phyloP scores from a whole-genome alignment of 306 rosid species.

The Casuarina glauca region DNA sequence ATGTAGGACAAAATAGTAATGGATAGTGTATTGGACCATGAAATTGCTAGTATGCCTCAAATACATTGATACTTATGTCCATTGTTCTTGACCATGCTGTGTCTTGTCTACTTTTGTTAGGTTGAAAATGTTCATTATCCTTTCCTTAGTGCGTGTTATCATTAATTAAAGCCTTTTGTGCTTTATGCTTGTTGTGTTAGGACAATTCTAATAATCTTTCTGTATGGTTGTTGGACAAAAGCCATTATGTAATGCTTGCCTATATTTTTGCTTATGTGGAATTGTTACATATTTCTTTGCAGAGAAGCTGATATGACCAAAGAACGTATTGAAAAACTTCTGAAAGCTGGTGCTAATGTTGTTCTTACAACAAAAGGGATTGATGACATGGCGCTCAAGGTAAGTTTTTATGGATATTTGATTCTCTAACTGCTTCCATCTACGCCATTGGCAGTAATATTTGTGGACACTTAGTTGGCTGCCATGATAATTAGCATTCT shows the following conservation, averaged over 20 bases:
- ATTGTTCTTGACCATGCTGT: not conserved
- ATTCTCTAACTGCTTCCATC: conserved; percentile 16
- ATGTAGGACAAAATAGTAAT: not conserved
- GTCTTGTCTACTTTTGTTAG: not conserved
- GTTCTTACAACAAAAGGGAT: conserved; percentile 94
- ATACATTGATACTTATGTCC: not conserved
- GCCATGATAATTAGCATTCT: not conserved
- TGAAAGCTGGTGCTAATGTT: conserved; percentile 97
- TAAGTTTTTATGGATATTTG: conserved; percentile 23
- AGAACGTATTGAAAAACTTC: conserved; percentile 86
- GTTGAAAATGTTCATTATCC: not conserved
- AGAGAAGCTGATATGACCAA: conserved; percentile 98
- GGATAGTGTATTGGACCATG: not conserved
- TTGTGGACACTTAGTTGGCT: not conserved
- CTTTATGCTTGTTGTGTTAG: not conserved
- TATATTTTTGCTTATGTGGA: not conserved
- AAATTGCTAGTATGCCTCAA: not conserved
- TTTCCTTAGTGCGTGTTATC: not conserved
- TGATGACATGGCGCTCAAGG: conserved; percentile 99
- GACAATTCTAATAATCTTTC: not conserved
- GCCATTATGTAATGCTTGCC: not conserved
- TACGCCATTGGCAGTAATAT: not conserved
- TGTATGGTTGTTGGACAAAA: not conserved
- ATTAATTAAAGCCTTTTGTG: not conserved
- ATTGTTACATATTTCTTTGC: conserved; percentile 13